Base-by-base conservation (phyloP, 768 basidiomycete species). In the Naematelia aurantialba region DNA sequence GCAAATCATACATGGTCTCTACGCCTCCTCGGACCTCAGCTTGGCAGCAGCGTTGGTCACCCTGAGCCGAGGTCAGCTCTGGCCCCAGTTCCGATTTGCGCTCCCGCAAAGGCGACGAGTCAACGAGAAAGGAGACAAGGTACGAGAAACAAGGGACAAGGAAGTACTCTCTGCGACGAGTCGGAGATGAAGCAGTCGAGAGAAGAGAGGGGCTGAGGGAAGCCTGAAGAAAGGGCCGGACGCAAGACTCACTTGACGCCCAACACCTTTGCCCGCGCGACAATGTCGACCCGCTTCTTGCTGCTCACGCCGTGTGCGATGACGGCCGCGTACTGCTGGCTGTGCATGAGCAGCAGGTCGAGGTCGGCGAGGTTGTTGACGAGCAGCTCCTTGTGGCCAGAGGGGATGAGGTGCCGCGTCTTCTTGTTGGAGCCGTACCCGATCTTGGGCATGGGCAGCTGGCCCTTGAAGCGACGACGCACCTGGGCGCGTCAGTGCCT, bases 281-380 rank as follows among this genome's bases (percentile, higher is more conserved):
- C 81, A 69, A 99, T 92, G 58, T 83, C 80, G 55, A 86, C 86
- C 69, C 96, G 89, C 84, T 98, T 97, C 78, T 90, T 87, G 82
- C 89, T 89, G 81, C 87, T 89, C 66, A 99, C 92, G 68, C 85
- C 87, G 83, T 96, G 93, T 53, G 96, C 96, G 70, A 99, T 91
- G 79, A 94, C 91, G 55, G 92, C 96, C 50, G 92, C 87, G 77
- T 88, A 98, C 73, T 81, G 87, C 82, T 90, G 90, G 85, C 91
- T 93, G 85, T 97, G 93, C 91, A 97, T 93, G 53, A 97, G 83
- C 63, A 97, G 87, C 70, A 98, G 85, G 72, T 98, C 92, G 62
- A 99, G 80, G 78, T 98, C 93, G 78, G 87, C 85, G 55, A 88
- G 83, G 80, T 98, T 98, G 84, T 84, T 87, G 73, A 99, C 89